Conservation (phyloP, 2,329 filamentous ascomycete genomes). For the Trichoderma polysporum region DNA sequence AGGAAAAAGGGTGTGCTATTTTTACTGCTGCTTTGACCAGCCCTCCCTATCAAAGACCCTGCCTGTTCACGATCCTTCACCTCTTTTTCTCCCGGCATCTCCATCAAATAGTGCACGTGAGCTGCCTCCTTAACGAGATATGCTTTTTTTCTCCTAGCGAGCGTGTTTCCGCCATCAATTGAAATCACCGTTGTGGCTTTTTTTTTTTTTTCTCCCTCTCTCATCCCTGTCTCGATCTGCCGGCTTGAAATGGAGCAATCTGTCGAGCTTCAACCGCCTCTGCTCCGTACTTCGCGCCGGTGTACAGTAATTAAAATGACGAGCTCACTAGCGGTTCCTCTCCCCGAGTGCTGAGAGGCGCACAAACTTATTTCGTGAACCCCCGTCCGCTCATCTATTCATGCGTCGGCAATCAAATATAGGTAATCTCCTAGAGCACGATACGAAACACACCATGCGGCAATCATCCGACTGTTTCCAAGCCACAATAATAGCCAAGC, state of each 20-base stretch:
- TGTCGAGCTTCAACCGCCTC: not conserved
- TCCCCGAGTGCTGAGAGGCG: not conserved
- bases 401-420: constrained; percentile 8
- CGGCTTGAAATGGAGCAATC: not conserved
- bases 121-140: constrained; percentile 7
- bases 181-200: not conserved
- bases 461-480: constrained; percentile 10
- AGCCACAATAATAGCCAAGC: not conserved
- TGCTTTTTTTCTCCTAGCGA: constrained; percentile 7
- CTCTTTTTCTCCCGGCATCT: not conserved
- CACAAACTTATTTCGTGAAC: not conserved
- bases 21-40: not conserved
- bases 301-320: constrained; percentile 5
- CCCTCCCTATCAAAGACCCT: constrained; percentile 1
- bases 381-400: constrained; percentile 6
- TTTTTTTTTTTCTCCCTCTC: not conserved
- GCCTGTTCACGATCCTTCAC: not conserved
- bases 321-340: not conserved
- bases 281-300: not conserved
- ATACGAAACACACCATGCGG: constrained; percentile 1
- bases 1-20: not conserved
- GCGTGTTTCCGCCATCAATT: not conserved
- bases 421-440: constrained; percentile 6
- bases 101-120: not conserved
- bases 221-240: constrained; percentile 4